A percentile compares a stretch with the other conserved stretches of the same genome.
Evolutionary conservation across 495 filamentous ascomycete species (phyloP).

Genomic region (Parmelia sp.): DNA sequence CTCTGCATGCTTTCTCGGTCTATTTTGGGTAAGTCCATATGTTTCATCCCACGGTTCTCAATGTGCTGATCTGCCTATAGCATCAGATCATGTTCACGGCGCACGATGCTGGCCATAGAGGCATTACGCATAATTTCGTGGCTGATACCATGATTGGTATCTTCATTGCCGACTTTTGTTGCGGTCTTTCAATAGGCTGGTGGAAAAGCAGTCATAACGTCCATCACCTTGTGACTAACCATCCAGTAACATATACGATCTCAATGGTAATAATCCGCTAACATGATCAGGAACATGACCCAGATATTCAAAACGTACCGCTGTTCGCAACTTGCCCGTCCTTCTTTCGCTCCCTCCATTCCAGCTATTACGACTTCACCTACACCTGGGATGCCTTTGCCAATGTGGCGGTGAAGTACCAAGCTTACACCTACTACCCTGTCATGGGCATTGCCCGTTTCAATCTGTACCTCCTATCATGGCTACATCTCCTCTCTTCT

Average conservation of each 20-base stretch:
- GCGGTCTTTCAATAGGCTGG: constrained; percentile 46
- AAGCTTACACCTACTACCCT: constrained; percentile 46
- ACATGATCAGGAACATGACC: constrained; percentile 40
- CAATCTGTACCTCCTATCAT: constrained; percentile 24
- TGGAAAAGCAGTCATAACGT: constrained; percentile 51
- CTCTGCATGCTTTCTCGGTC: constrained; percentile 41
- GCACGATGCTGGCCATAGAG: constrained; percentile 46
- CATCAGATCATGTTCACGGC: constrained; percentile 51
- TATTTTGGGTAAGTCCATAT: constrained; percentile 35
- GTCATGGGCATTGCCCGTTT: constrained; percentile 46
- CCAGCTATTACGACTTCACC: constrained; percentile 40
- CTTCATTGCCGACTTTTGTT: constrained; percentile 44
- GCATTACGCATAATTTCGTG: constrained; percentile 43
- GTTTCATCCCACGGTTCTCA: background rate
- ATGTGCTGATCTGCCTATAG: constrained; percentile 6
- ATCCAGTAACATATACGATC: constrained; percentile 27
- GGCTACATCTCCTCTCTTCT: constrained; percentile 20
- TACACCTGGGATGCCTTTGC: constrained; percentile 41
- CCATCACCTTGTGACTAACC: constrained; percentile 47
- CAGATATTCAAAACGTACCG: constrained; percentile 46
- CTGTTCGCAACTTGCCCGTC: constrained; percentile 44
- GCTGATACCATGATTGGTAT: constrained; percentile 43
- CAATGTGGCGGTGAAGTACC: constrained; percentile 37
- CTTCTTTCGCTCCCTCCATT: constrained; percentile 39
- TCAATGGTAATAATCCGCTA: background rate